Conservation (phyloP, 2,329 filamentous ascomycete species). For the Diaporthe sp. region DNA sequence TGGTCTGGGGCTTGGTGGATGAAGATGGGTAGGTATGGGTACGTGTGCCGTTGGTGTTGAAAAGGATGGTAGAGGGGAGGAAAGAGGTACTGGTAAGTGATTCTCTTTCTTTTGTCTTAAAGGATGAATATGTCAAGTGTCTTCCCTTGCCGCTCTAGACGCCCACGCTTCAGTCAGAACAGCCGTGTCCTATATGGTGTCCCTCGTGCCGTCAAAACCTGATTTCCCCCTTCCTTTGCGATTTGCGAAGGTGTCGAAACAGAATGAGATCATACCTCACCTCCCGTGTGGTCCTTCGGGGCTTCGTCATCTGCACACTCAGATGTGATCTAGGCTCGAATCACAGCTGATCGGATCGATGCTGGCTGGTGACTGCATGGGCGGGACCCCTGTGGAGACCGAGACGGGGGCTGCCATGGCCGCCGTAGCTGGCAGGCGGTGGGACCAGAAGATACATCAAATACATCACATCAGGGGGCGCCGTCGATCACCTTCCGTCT, state of each 20-base stretch:
- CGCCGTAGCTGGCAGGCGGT: not conserved
- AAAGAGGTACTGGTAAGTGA: not conserved
- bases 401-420: constrained; percentile 15
- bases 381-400: constrained; percentile 29
- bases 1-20: constrained; percentile 22
- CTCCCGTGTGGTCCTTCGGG: constrained; percentile 8
- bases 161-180: constrained; percentile 1
- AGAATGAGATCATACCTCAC: constrained; percentile 41
- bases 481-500: constrained; percentile 22
- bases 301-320: constrained; percentile 35
- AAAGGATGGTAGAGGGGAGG: not conserved
- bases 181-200: constrained; percentile 23
- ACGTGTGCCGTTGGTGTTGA: not conserved
- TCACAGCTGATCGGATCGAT: constrained; percentile 33
- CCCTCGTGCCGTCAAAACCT: constrained; percentile 36
- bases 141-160: not conserved
- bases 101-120: constrained; percentile 10
- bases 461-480: constrained; percentile 5
- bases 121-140: constrained; percentile 12
- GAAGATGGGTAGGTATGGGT: constrained; percentile 42
- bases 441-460: constrained; percentile 36
- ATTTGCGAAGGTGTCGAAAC: constrained; percentile 11
- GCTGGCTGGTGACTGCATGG: constrained; percentile 37
- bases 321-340: constrained; percentile 28
- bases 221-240: constrained; percentile 33